phyloP scores from a whole-genome alignment of 208 protist genomes.

The Crithidia mellificae region DNA sequence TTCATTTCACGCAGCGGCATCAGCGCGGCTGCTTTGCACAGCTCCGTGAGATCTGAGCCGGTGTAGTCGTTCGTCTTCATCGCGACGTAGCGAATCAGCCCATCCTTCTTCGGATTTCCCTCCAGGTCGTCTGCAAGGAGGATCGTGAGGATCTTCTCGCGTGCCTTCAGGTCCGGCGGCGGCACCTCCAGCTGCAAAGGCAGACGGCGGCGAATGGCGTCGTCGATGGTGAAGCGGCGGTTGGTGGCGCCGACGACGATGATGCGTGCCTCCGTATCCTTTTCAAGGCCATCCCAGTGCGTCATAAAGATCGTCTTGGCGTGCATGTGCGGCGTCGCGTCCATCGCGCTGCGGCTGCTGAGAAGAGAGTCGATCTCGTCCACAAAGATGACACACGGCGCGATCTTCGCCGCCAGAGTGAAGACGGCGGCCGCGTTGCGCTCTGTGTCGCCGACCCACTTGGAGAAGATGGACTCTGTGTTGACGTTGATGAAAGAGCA shows the following conservation, averaged over 20 bases:
- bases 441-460: slow-evolving; percentile 97
- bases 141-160: slow-evolving; percentile 81
- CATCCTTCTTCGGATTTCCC: slow-evolving; percentile 46
- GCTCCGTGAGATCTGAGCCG: slow-evolving; percentile 92
- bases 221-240: slow-evolving; percentile 88
- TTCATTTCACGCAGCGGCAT: slow-evolving; percentile 74
- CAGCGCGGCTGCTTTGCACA: slow-evolving; percentile 89
- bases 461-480: slow-evolving; percentile 82
- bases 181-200: slow-evolving; percentile 85
- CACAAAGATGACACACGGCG: slow-evolving; percentile 90
- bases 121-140: slow-evolving; percentile 66
- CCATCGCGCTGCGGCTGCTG: slow-evolving; percentile 63
- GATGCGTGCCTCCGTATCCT: slow-evolving; percentile 42
- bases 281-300: slow-evolving; percentile 85
- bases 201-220: slow-evolving; percentile 90
- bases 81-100: slow-evolving; percentile 76
- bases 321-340: slow-evolving; percentile 70
- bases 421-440: slow-evolving; percentile 94
- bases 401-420: slow-evolving; percentile 76
- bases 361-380: slow-evolving; percentile 94
- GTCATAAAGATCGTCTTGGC: slow-evolving; percentile 94
- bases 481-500: slow-evolving; percentile 99
- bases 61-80: slow-evolving; percentile 82
- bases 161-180: slow-evolving; percentile 52
- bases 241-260: slow-evolving; percentile 92